phyloP scores from a whole-genome alignment of 2,329 filamentous ascomycete species.

The Curvularia lunata region DNA sequence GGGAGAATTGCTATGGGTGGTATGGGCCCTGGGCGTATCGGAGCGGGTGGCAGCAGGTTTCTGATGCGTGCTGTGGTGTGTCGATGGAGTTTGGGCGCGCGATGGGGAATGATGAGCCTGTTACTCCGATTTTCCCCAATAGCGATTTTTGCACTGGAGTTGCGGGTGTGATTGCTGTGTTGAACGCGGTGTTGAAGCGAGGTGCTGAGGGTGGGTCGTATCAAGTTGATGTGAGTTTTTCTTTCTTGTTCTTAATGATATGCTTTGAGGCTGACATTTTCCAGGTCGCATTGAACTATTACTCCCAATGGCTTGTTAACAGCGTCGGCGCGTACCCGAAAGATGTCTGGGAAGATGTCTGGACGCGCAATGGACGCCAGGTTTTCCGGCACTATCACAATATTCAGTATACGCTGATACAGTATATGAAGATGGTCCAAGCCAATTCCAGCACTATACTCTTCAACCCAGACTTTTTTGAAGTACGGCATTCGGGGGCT shows the following conservation, averaged over 20 bases:
- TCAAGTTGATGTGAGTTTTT: constrained; percentile 50
- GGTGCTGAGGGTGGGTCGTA: constrained; percentile 51
- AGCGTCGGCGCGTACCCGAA: too few species aligned
- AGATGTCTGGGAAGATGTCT: too few species aligned
- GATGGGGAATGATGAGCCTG: constrained; percentile 55
- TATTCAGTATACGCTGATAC: too few species aligned
- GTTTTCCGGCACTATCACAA: too few species aligned
- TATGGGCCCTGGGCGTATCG: constrained; percentile 56
- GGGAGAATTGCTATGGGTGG: constrained; percentile 63
- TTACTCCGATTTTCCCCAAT: constrained; percentile 55
- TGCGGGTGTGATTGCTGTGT: constrained; percentile 50
- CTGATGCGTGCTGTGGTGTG: constrained; percentile 55
- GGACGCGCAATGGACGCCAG: too few species aligned
- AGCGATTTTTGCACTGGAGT: constrained; percentile 56
- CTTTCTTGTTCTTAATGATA: neutral
- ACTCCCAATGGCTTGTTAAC: constrained; percentile 49
- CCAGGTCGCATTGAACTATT: constrained; percentile 47
- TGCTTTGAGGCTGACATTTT: neutral
- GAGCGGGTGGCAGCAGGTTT: constrained; percentile 62
- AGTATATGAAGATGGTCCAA: too few species aligned
- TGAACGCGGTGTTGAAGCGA: constrained; percentile 52
- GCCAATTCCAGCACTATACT: too few species aligned
- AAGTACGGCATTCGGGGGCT: too few species aligned
- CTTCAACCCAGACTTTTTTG: too few species aligned
- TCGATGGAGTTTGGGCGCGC: constrained; percentile 56